Evolutionary conservation across 768 basidiomycete genomes (phyloP), one percentile per base, ranked within the genome.

Genomic region (Boletellus sp.): DNA sequence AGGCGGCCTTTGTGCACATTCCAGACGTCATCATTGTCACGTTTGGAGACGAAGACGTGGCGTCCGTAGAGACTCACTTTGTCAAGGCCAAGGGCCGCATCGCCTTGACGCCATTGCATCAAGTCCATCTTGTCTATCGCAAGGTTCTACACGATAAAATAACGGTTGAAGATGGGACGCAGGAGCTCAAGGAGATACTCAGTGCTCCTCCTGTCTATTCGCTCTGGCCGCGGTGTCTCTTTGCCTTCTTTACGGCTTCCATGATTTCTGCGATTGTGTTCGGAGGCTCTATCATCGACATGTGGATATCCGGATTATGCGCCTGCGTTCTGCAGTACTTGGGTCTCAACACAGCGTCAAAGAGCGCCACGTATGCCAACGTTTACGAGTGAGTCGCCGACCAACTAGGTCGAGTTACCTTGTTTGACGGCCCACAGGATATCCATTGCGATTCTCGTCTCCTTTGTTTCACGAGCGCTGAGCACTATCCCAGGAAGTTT

Each of bases 311-410:
- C 50, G 88, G 87, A 12, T 64, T 73, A 1, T 87, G 82, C 47
- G 84, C 84, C 10, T 79, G 78, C 50, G 65, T 83, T 43, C 72
- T 94, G 43, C 87, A 90, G 59, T 90, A 86, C 65, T 74, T 94
- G 38, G 89, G 90, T 33, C 72, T 93, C 42, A 85, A 84, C 60
- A 83, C 88, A 9, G 91, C 92, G 4, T 79, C 84, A 56, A 91
- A 88, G 69, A 93, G 87, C 58, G 78, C 88, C 1, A 86, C 90
- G 71, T 94, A 93, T 68, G 90, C 91, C n/a, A 94, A 92, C 60
- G 90, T 94, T 50, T 95, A 94, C 61, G 93, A 95, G 93, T 94
- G 65, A 67, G 90, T 74, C 20, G 89, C 74, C 39, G 33, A 33
- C 34, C 44, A 42, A 23, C 33, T 9, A 13, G n/a, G 34, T 44